Conservation (phyloP, 495 filamentous ascomycete genomes). For the Durotheca rogersii region DNA sequence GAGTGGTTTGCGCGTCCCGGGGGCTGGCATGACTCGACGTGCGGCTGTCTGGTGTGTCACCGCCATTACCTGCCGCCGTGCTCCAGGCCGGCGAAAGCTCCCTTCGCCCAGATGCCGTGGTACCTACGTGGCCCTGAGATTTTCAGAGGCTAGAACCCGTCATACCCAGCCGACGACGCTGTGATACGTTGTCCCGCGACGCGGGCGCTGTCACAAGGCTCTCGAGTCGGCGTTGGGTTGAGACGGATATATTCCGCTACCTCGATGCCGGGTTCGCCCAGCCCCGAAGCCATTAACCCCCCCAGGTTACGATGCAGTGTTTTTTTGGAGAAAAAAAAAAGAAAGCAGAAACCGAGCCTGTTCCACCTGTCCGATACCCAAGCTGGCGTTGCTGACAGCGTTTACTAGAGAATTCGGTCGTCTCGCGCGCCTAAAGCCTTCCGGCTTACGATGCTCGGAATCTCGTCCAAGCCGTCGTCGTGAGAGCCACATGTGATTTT, state of each 20-base stretch:
- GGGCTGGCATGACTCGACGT: slow-evolving; percentile 15
- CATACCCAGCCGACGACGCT: neutral
- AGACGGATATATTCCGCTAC: neutral
- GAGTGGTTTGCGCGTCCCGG: slow-evolving; percentile 31
- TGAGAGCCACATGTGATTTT: too few species aligned
- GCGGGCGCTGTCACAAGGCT: neutral
- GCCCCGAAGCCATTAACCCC: neutral
- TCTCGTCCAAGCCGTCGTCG: neutral
- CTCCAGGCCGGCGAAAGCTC: neutral
- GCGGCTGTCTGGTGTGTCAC: slow-evolving; percentile 25
- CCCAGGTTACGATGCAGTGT: neutral
- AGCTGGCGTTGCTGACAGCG: neutral
- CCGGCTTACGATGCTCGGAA: neutral
- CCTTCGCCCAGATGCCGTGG: neutral
- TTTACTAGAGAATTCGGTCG: neutral
- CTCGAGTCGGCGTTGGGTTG: neutral
- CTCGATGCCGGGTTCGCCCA: neutral
- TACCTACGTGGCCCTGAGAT: neutral
- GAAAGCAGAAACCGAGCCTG: too few species aligned
- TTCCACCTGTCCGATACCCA: too few species aligned
- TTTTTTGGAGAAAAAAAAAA: too few species aligned
- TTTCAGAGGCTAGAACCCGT: neutral
- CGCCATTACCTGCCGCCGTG: neutral
- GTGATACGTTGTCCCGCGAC: neutral
- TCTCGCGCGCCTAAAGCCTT: neutral